Conservation (phyloP, 2,329 filamentous ascomycete genomes). For the Cladobotryum mycophilum region DNA sequence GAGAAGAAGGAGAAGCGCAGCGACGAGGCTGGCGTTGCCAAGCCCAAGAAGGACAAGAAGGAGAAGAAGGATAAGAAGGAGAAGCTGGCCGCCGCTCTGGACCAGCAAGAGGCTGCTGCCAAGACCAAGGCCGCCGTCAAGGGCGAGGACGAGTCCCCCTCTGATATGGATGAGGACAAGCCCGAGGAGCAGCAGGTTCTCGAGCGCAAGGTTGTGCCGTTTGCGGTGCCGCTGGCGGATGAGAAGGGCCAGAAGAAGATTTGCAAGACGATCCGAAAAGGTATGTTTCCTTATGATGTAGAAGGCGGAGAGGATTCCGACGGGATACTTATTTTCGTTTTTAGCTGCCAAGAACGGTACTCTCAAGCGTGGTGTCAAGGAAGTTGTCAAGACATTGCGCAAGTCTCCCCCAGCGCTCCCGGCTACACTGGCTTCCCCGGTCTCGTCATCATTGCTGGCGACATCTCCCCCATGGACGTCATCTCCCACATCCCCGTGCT, state of each 20-base stretch:
- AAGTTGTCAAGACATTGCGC: constrained; percentile 96
- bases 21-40: constrained; percentile 47
- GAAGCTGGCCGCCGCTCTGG: constrained; percentile 59
- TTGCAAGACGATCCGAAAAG: constrained; percentile 51
- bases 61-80: constrained; percentile 70
- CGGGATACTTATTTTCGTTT: neutral
- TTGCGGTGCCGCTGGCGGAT: constrained; percentile 73
- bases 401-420: constrained; percentile 70
- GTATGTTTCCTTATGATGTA: constrained; percentile 31
- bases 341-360: constrained; percentile 90
- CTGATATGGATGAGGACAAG: constrained; percentile 40
- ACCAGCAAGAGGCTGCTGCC: constrained; percentile 49
- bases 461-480: constrained; percentile 98
- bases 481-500: constrained; percentile 97
- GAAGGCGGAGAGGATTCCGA: neutral
- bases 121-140: constrained; percentile 31
- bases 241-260: constrained; percentile 67
- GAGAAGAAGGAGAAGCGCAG: constrained; percentile 56
- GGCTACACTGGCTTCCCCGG: constrained; percentile 58
- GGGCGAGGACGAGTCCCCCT: constrained; percentile 37
- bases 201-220: constrained; percentile 65
- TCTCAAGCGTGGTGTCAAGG: constrained; percentile 96
- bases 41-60: constrained; percentile 55
- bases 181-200: constrained; percentile 34
- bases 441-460: constrained; percentile 87